Base-by-base conservation (phyloP, 1,284 basidiomycete genomes). In the Ustilago xerochloae region DNA sequence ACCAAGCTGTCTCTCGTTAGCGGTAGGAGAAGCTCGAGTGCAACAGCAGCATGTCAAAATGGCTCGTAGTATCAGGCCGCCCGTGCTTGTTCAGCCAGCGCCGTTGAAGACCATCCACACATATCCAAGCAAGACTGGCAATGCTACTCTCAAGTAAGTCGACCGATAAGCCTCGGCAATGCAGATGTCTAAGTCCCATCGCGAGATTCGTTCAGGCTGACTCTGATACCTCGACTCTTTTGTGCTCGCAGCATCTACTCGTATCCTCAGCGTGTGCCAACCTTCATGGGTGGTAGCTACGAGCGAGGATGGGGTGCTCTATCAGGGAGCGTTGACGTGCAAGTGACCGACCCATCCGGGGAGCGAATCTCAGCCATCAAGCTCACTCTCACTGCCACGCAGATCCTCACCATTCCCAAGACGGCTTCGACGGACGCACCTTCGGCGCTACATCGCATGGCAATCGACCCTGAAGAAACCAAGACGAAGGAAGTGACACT, bases 221-320 rank as follows among this genome's bases (percentile, higher is more conserved):
- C 9, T 22, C 20, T 13, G 15, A 16, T 7, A 16, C 8, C 7
- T 16, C 46, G 46, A 32, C 15, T 18, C 46, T 48, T 3, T n/a
- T 18, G 29, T 45, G 20, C 15, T n/a, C 45, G 20, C 51, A 66
- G 63, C 48, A 59, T 78, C 64, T 68, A 50, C 41, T 67, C 75
- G 1, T 63, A 62, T 29, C 80, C 80, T 0, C 80, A 80, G 53
- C 69, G 70, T 18, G 63, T 71, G 0, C 78, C 78, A 9, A 80
- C 80, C 9, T 81, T 75, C 55, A 79, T 80, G 78, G 78, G 80
- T 3, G 80, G 78, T 15, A 75, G 67, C 28, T 56, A 69, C 20
- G 60, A 75, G 38, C 57, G 80, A 16, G 78, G 77, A 15, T 65
- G 68, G 53, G 80, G 80, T 12, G 57, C 73, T 5, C n/a, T 81